Evolutionary conservation across 495 filamentous ascomycete species (phyloP), one percentile per base, ranked within the genome.

Genomic region (Aspergillus egyptiacus): DNA sequence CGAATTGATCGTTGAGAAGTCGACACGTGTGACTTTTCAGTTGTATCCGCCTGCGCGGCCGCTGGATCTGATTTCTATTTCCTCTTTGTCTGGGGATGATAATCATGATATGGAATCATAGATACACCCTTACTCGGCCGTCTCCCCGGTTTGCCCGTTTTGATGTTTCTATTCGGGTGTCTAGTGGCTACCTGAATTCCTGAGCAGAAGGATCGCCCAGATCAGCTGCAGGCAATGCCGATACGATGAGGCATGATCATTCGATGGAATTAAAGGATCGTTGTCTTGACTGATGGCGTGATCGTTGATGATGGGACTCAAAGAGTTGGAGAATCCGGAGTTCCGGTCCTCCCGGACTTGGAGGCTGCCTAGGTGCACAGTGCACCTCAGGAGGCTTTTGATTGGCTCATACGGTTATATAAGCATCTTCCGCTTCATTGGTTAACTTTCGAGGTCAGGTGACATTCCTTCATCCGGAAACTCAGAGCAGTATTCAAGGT

Each of bases 1-100:
- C 67, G 30, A 62, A 70, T 57, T 65, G 67, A 14, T 64, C 58
- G 51, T 65, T 64, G 40, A 64, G 62, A 27, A 63, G 60, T 15
- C 61, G 54, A 56, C 67, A 70, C 30, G 67, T 67, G 20, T 62
- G 62, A 44, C 63, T 68, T 14, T 62, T 63, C 60, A 5, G 40
- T 22, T 27, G 38, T 17, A 34, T 41, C 28, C 17, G 27, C 10
- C 24, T 24, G 33, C 34, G 32, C 18, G 28, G 24, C n/a, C 5
- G 25, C 24, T 23, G 20, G 11, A 2, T 25, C 4, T 25, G 7
- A 20, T 25, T 15, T 27, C 10, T 40, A 15, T 27, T 40, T 27
- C 13, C 10, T 23, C 22, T 19, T 19, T 31, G 14, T 11, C 31
- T 34, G 10, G 34, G 43, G 24, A 45, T n/a, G n/a, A n/a, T n/a